Base-by-base conservation (phyloP, 129 eudicot species). In the Helichrysum umbraculigerum region DNA sequence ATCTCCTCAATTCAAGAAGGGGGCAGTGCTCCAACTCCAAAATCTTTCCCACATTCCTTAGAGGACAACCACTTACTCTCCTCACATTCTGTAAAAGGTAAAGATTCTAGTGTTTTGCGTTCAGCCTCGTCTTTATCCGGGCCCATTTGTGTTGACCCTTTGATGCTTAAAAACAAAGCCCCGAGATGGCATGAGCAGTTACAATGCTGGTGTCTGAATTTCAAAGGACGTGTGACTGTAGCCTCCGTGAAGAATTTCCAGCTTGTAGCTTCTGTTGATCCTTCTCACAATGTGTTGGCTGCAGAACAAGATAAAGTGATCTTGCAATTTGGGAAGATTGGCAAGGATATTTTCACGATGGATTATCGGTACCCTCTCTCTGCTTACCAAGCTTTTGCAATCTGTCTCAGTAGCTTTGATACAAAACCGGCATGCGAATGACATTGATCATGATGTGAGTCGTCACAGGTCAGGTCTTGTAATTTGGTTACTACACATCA, bases 101-200 rank as follows among this genome's bases (percentile, higher is more conserved):
- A 90, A 35, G 92, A 90, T 56, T 80, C 68, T 11, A 50, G 17
- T 39, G 75, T 37, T 9, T 35, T 51, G 71, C 71, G 68, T 63
- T 57, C 90, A 20, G 63, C 56, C 66, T 80, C 87, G 21, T 78
- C 82, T 10, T 54, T 73, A 54, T 50, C 82, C 6, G 52, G 51
- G 16, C 71, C 92, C 44, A 22, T 66, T 59, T 73, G 73, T 19
- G 75, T 28, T 1, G 96, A 88, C 33, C 71, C 96, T 2, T 82
- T 94, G 54, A 82, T 81, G 44, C 93, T 94, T 47, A 88, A 91
- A 74, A 94, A 91, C 83, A 94, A 91, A 78, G 85, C 96, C 35
- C 97, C 98, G 47, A 81, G 98, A 71, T 94, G 98, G 98, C 98
- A 94, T 50, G 98, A 94, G 61, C 98, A 94, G 60, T 70, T 94